Base-by-base conservation (phyloP, 768 basidiomycete genomes). In the Suillus sp. region DNA sequence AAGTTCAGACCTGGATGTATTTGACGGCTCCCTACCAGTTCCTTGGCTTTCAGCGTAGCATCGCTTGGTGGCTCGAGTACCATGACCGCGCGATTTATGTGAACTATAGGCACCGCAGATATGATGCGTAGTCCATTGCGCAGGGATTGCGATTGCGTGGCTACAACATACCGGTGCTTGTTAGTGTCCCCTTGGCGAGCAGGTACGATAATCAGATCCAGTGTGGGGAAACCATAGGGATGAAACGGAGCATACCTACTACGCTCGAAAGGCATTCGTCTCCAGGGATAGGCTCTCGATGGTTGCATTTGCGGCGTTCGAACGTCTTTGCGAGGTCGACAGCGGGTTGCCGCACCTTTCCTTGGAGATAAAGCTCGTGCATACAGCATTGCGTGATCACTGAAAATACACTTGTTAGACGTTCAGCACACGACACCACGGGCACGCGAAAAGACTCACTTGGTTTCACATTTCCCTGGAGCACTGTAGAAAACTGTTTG, bases 341-440 rank as follows among this genome's bases (percentile, higher is more conserved):
- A 0, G 89, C 85, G 0, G 84, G 77, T 71, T 98, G 95, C 35
- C 84, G 84, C 1, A 81, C 71, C 63, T 83, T 86, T 14, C 94
- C 95, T 62, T 90, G 85, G 3, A 94, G 83, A 78, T 99, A 99
- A 2, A 99, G 83, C 72, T 94, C 93, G 67, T 95, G 89, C 47
- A 99, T 95, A 72, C 90, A 96, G 75, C 97, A 99, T 73, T 99
- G 96, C 0, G 97, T 98, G 75, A 99, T 98, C 96, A 99, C 97
- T 98, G 68, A 68, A 75, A 75, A 78, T 78, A 81, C 80, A 78
- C 78, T 77, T 72, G 82, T 79, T 71, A 78, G 72, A 60, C 51
- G 22, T 57, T 57, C 25, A 35, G n/a, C 22, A 64, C 55, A 16
- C 55, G 65, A 58, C 71, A 65, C 22, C 8, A 37, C 6, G 45